Evolutionary conservation across 2,329 filamentous ascomycete species (phyloP), one percentile per base, ranked within the genome.

Genomic region (Colletotrichum horii): DNA sequence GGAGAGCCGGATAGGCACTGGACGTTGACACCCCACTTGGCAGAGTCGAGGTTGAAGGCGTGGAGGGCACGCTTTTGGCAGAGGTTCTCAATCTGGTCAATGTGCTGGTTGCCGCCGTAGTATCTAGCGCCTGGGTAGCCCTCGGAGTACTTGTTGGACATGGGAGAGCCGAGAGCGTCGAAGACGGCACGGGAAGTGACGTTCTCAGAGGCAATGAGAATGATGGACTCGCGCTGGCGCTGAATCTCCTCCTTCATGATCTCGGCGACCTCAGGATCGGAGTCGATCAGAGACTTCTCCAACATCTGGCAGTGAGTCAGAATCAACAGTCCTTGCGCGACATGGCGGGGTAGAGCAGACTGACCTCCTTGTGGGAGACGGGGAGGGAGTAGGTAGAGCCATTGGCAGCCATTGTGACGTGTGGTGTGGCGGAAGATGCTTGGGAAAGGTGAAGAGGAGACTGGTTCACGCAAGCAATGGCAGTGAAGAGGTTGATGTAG

Each of bases 71-170:
- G 94, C 86, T 93, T 91, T 90, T 99, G 97, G 92, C 97, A 99
- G 77, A 97, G 94, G 80, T 94, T 91, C 91, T 99, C 97, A 82
- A 98, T 96, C 87, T 95, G 91, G 87, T 99, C 97, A 80, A 99
- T 99, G 91, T 97, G 95, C 91, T 99, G 94, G 90, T 99, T 99
- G 84, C 97, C 97, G 84, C 97, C 97, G 84, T 99, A 99, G 92
- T 99, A 99, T 87, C 97, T 94, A 82, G 97, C 97, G 85, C 97
- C 97, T 80, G 97, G 97, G 87, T 98, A 98, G 79, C 97, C 97
- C 91, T 99, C 97, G 22, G 96, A 98, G 92, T 99, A 99, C 90
- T 99, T 99, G 92, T 99, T 98, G 87, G 95, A 95, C 94, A 97
- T 97, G 85, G 94, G 94, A 75, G 93, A 96, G 83, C 97, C 97